These are phyloP conservation scores for Conoideocrella luteorostrata DNA, from an alignment of 2,329 filamentous ascomycete species.

Conservation along the genomic window DNA sequence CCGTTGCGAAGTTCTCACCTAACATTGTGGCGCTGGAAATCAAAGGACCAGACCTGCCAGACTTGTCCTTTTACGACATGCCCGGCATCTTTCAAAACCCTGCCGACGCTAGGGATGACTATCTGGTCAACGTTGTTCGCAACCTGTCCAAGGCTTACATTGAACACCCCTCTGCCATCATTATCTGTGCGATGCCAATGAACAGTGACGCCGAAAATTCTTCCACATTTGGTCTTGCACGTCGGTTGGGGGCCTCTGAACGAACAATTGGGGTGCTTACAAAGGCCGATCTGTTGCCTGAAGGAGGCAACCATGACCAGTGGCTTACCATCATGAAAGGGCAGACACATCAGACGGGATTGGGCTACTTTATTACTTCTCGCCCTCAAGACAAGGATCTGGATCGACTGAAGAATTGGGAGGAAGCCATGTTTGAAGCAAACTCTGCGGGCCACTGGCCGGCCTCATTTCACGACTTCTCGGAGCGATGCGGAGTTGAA, in stretches of 20 bases:
- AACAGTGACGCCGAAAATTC: constrained; percentile 73
- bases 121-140: constrained; percentile 65
- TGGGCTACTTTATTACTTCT: constrained; percentile 76
- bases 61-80: constrained; percentile 77
- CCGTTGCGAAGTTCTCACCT: constrained; percentile 67
- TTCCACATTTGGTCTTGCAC: constrained; percentile 59
- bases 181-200: constrained; percentile 73
- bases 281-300: constrained; percentile 68
- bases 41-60: constrained; percentile 61
- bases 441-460: constrained; percentile 39
- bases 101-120: constrained; percentile 55
- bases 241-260: constrained; percentile 45
- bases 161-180: constrained; percentile 60
- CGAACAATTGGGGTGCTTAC: constrained; percentile 73
- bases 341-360: constrained; percentile 54
- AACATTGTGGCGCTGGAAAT: constrained; percentile 77
- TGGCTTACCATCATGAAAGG: constrained; percentile 60
- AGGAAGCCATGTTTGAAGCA: constrained; percentile 45
- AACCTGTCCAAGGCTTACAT: constrained; percentile 68
- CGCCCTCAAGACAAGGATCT: constrained; percentile 53
- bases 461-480: constrained; percentile 37
- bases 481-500: constrained; percentile 46
- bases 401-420: constrained; percentile 44
- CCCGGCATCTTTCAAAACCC: constrained; percentile 74
- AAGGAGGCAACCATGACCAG: constrained; percentile 41